A percentile compares a stretch with the other conserved stretches of the same genome.
These are phyloP conservation scores for Strobilomyces dryophilus DNA, from an alignment of 768 basidiomycete genomes.

Conservation along the genomic window DNA sequence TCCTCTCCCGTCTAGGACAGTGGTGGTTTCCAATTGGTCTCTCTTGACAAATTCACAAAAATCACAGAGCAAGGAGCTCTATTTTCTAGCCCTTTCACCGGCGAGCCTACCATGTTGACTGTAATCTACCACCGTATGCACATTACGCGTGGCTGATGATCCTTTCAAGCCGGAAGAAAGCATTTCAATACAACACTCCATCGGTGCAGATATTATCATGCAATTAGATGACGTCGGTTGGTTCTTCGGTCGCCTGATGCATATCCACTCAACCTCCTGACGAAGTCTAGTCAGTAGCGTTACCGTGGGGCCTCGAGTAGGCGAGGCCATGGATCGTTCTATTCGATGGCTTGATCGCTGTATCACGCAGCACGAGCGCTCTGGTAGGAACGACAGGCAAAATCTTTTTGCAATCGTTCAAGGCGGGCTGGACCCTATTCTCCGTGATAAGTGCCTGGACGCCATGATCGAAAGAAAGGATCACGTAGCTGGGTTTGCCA, in stretches of 20 bases:
- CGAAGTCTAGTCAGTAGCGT: conserved; percentile 63
- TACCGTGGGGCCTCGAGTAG: conserved; percentile 75
- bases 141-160: conserved; percentile 1
- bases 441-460: conserved; percentile 73
- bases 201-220: conserved; percentile 94
- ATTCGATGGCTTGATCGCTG: conserved; percentile 90
- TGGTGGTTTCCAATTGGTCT: conserved; percentile 87
- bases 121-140: conserved; percentile 37
- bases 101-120: conserved; percentile 84
- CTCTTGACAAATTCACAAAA: conserved; percentile 75
- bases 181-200: conserved; percentile 85
- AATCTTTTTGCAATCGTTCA: conserved; percentile 93
- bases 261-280: not conserved
- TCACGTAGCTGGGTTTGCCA: conserved; percentile 84
- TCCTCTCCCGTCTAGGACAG: conserved; percentile 54
- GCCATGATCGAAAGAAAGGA: conserved; percentile 78
- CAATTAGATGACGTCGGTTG: conserved; percentile 87
- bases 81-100: conserved; percentile 81
- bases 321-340: conserved; percentile 85
- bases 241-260: conserved; percentile 22
- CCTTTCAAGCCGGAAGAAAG: conserved; percentile 77
- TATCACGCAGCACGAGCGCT: conserved; percentile 66
- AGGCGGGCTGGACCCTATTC: conserved; percentile 69
- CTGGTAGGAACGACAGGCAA: conserved; percentile 61
- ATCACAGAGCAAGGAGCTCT: conserved; percentile 89